Evolutionary conservation across 2,329 filamentous ascomycete genomes (phyloP), one percentile per base, ranked within the genome.

Genomic region (Pseudogymnoascus pannorum): DNA sequence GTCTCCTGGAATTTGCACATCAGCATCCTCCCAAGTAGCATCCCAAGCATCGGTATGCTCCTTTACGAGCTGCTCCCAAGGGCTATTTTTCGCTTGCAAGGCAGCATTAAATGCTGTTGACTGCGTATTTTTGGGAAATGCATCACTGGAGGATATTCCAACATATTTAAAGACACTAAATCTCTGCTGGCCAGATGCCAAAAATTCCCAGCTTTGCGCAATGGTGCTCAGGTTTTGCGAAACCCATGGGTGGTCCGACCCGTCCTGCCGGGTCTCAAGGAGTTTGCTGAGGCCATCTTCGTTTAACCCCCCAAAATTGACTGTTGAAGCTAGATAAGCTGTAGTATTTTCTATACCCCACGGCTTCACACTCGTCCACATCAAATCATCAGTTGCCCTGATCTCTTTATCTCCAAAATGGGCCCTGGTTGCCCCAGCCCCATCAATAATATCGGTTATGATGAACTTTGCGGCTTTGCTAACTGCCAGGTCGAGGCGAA

Each of bases 301-400:
- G 22, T 18, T 22, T 54, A n/a, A 18, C 5, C 29, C 29, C 29
- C 29, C 14, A 18, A 71, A 58, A 33, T 73, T 69, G 9, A 81
- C 61, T 1, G 78, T 78, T 3, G 80, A 82, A 63, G 75, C 78
- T 9, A 82, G 71, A 63, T 82, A 87, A 2, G 83, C 85, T 0
- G 80, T 83, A 40, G 87, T 80, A 66, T 87, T 79, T 12, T 68
- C 68, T 36, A 87, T 73, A 2, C 84, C 83, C 61, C 76, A 72
- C 2, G 86, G 86, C n/a, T 77, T 77, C 4, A 87, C 84, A 4
- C 82, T 79, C 3, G 82, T 78, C 75, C 79, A 87, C 35, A 88
- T 85, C 11, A 74, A 68, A 5, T 70, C 72, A 8, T 77, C 74
- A 6, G 77, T 71, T 38, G 33, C n/a, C n/a, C 84, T 79, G 36